Percentiles rank a stretch among this genome's conserved stretches.
Conservation (phyloP, 202 grass and related monocot genomes). For the Hordeum pubiflorum region DNA sequence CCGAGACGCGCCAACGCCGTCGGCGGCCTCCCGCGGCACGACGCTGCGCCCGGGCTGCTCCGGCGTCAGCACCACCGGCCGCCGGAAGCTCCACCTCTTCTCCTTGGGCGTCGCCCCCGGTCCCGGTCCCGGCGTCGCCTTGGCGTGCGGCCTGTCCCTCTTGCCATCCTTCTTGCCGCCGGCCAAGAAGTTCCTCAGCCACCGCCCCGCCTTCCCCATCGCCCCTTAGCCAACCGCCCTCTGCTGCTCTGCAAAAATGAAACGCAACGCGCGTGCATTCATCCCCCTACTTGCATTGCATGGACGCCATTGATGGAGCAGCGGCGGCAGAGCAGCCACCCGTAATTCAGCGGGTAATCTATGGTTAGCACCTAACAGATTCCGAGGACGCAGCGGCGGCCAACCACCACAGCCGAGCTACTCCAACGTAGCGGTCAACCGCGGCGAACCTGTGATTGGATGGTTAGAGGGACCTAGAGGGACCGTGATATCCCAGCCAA, state of each 20-base stretch:
- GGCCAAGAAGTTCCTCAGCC: slow-evolving; percentile 51
- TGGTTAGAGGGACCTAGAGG: too few relatives aligned
- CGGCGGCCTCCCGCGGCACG: neutral
- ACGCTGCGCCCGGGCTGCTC: neutral
- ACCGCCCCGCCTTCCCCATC: slow-evolving; percentile 65
- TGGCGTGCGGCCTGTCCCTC: slow-evolving; percentile 22
- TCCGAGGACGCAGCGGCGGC: neutral
- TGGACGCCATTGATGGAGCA: neutral
- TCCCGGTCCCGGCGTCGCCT: neutral
- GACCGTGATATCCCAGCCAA: too few relatives aligned
- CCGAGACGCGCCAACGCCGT: neutral
- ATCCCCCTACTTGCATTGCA: neutral
- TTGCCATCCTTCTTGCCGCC: slow-evolving; percentile 49
- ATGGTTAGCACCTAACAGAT: slow-evolving; percentile 15
- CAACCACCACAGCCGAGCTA: neutral
- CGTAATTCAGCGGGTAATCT: neutral
- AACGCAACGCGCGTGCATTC: neutral
- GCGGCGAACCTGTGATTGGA: too few relatives aligned
- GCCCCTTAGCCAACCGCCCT: neutral
- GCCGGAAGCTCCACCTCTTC: slow-evolving; percentile 64
- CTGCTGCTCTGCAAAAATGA: neutral
- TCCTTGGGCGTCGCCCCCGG: slow-evolving; percentile 21
- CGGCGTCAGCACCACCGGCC: slow-evolving; percentile 1
- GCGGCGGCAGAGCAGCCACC: too few relatives aligned
- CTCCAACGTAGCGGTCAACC: neutral